A percentile compares a stretch with the other conserved stretches of the same genome.
Evolutionary conservation across 2,329 filamentous ascomycete genomes (phyloP).

Genomic region (Alternaria solani): DNA sequence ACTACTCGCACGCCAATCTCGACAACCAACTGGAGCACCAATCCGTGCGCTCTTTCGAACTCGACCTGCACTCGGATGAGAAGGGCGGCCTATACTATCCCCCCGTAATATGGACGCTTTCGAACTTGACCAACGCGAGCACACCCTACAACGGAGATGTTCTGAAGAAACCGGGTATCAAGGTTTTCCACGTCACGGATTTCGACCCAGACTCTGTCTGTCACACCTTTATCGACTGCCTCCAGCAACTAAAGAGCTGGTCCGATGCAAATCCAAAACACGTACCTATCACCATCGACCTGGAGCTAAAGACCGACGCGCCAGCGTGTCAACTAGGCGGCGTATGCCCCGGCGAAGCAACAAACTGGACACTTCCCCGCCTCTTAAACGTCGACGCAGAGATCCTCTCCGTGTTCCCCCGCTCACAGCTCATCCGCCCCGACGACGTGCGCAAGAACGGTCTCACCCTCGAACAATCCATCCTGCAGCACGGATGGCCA

Average conservation of each 20-base stretch:
- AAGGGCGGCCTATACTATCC: constrained; percentile 58
- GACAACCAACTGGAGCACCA: constrained; percentile 57
- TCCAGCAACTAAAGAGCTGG: constrained; percentile 56
- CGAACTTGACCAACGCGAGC: constrained; percentile 51
- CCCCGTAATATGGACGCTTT: constrained; percentile 54
- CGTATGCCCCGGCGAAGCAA: constrained; percentile 51
- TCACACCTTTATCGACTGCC: constrained; percentile 57
- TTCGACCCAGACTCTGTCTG: constrained; percentile 58
- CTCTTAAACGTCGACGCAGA: constrained; percentile 58
- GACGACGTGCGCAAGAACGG: constrained; percentile 56
- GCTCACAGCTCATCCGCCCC: constrained; percentile 55
- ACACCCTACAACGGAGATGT: constrained; percentile 52
- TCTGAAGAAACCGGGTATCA: constrained; percentile 55
- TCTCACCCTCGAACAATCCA: constrained; percentile 57
- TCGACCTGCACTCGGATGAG: constrained; percentile 60
- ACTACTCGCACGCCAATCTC: constrained; percentile 59
- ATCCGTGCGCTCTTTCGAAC: constrained; percentile 58
- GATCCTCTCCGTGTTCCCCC: constrained; percentile 56
- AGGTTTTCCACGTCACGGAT: constrained; percentile 61
- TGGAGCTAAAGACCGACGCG: constrained; percentile 59
- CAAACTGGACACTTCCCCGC: constrained; percentile 55
- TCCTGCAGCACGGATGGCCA: constrained; percentile 60
- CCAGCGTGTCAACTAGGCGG: constrained; percentile 45
- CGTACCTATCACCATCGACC: constrained; percentile 59
- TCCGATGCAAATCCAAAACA: constrained; percentile 54